Evolutionary conservation across 2,329 filamentous ascomycete species (phyloP).

Genomic region (Aspergillus quadrilineatus): DNA sequence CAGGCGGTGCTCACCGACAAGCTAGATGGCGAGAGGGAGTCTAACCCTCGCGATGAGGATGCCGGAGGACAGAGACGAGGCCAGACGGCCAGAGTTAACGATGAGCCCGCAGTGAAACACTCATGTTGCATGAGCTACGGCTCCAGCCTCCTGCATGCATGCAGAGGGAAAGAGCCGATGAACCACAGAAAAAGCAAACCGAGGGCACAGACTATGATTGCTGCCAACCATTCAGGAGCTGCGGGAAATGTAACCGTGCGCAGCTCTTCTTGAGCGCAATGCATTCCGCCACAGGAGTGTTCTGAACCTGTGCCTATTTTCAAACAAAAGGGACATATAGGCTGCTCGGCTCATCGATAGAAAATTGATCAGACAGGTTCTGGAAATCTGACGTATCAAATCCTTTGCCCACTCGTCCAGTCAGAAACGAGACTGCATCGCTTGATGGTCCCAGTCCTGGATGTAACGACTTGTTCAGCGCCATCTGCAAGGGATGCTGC

Average conservation of each 20-base stretch:
- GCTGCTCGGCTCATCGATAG: conserved; percentile 16
- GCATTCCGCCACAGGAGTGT: not conserved
- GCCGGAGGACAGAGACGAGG: not conserved
- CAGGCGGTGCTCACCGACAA: conserved; percentile 7
- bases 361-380: conserved; percentile 20
- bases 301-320: not conserved
- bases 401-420: not conserved
- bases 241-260: not conserved
- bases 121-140: not conserved
- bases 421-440: conserved; percentile 16
- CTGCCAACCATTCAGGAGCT: not conserved
- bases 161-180: not conserved
- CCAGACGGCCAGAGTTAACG: not conserved
- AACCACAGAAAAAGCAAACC: conserved; percentile 8
- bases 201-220: conserved; percentile 1
- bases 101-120: not conserved
- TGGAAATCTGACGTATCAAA: conserved; percentile 19
- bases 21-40: conserved; percentile 3
- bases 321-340: no score
- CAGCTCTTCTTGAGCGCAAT: not conserved
- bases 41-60: not conserved
- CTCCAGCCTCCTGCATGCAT: not conserved
- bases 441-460: conserved; percentile 14
- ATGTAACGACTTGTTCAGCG: conserved; percentile 10
- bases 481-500: conserved; percentile 22